Conservation (phyloP, 2,329 filamentous ascomycete genomes). For the Penicillium occitanis region DNA sequence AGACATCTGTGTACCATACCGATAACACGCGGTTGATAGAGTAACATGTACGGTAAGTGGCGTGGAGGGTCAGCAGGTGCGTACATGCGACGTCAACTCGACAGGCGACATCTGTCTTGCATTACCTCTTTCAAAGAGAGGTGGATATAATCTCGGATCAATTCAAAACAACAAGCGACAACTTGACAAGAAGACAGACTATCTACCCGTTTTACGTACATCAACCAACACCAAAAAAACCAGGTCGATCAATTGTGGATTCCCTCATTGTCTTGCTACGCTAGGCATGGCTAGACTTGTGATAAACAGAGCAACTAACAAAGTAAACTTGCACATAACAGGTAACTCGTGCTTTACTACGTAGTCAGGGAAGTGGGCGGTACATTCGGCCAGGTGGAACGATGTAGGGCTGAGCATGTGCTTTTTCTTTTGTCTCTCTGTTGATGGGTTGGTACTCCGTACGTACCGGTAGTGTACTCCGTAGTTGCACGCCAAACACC, state of each 20-base stretch:
- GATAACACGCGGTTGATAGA: not conserved
- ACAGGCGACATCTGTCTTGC: not conserved
- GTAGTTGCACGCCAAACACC: not conserved
- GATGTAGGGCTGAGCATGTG: conserved; percentile 6
- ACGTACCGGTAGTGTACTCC: not conserved
- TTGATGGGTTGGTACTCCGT: not conserved
- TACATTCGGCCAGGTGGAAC: not conserved
- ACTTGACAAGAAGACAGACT: not conserved
- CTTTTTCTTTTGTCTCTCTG: not conserved
- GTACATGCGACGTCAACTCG: not conserved
- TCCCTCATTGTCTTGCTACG: not conserved
- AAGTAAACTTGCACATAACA: not conserved
- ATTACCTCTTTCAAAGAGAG: not conserved
- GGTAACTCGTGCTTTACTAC: not conserved
- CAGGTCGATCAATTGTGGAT: not conserved
- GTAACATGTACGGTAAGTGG: not conserved
- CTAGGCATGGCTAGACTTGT: not conserved
- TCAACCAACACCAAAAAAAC: not conserved
- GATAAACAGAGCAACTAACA: not conserved
- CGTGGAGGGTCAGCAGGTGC: not conserved
- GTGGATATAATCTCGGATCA: not conserved
- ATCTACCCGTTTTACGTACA: conserved; percentile 5
- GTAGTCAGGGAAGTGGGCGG: not conserved
- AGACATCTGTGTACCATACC: no score
- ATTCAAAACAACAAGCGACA: not conserved